Conservation (phyloP, 225 moss, liverwort and hornwort species). For the Takakia lepidozioides region DNA sequence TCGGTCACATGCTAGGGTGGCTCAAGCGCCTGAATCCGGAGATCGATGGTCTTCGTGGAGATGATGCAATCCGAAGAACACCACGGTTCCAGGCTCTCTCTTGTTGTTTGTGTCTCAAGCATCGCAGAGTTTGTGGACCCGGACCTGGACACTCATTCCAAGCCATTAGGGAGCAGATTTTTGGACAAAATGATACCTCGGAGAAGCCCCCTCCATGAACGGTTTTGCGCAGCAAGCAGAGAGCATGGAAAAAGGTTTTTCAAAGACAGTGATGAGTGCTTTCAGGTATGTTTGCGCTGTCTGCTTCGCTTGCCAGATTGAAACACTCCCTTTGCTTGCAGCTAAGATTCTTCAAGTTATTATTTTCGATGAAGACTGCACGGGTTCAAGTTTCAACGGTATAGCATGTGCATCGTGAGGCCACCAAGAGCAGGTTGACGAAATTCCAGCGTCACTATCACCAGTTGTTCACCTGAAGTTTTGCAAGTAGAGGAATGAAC, state of each 20-base stretch:
- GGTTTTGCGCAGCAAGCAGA: conserved; percentile 96
- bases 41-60: conserved; percentile 53
- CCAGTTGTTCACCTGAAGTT: too few species aligned
- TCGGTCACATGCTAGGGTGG: conserved; percentile 67
- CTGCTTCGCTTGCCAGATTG: too few species aligned
- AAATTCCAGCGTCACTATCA: too few species aligned
- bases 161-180: conserved; percentile 61
- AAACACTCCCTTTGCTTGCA: background rate
- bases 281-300: conserved; percentile 70
- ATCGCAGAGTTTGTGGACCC: conserved; percentile 63
- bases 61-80: conserved; percentile 37
- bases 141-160: conserved; percentile 65
- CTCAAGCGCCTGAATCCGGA: conserved; percentile 46
- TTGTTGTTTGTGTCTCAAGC: conserved; percentile 41
- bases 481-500: too few species aligned
- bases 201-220: conserved; percentile 82
- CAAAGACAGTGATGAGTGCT: conserved; percentile 74
- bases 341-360: too few species aligned
- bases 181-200: conserved; percentile 49
- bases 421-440: too few species aligned
- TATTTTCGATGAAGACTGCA: too few species aligned
- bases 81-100: conserved; percentile 28
- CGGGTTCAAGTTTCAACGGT: too few species aligned
- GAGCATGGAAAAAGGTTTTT: conserved; percentile 71
- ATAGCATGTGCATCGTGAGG: too few species aligned